A percentile compares a stretch with the other conserved stretches of the same genome.
Conservation (phyloP, 768 basidiomycete species). For the Calvatia gigantea region DNA sequence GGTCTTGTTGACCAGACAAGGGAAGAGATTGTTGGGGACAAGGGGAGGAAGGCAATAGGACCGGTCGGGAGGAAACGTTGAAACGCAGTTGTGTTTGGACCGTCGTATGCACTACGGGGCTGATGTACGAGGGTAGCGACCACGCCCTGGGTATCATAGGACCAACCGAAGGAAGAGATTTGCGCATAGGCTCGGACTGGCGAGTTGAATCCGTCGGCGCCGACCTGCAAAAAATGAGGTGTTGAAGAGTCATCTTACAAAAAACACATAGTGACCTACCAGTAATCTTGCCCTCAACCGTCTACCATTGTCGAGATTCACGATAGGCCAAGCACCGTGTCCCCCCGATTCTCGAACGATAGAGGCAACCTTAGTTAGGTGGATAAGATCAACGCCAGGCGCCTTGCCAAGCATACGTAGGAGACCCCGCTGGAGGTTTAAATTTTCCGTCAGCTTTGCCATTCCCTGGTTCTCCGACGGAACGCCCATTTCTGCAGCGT, state of each 20-base stretch:
- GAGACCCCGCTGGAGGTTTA: constrained; percentile 87
- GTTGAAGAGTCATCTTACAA: background rate
- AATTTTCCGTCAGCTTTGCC: constrained; percentile 87
- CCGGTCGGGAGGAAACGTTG: constrained; percentile 95
- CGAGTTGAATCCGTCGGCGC: constrained; percentile 94
- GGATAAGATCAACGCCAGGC: constrained; percentile 59
- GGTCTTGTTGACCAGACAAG: constrained; percentile 95
- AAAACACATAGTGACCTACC: constrained; percentile 37
- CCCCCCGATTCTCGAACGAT: constrained; percentile 55
- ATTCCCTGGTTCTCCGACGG: constrained; percentile 40
- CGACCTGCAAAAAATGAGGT: constrained; percentile 50
- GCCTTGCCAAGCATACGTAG: constrained; percentile 55
- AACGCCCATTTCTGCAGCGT: constrained; percentile 44
- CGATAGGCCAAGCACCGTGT: constrained; percentile 72
- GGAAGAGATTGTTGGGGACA: constrained; percentile 74
- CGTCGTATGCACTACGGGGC: constrained; percentile 58
- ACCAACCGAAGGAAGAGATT: constrained; percentile 88
- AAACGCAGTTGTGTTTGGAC: constrained; percentile 77
- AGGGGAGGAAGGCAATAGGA: constrained; percentile 91
- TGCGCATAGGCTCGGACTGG: constrained; percentile 85
- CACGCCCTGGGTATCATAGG: constrained; percentile 84
- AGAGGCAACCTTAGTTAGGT: constrained; percentile 69
- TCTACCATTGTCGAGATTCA: constrained; percentile 68
- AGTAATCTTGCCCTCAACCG: constrained; percentile 71
- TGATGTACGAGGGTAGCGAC: constrained; percentile 85